These are phyloP conservation scores for Xylaria castorea DNA, from an alignment of 495 filamentous ascomycete genomes.

Conservation along the genomic window DNA sequence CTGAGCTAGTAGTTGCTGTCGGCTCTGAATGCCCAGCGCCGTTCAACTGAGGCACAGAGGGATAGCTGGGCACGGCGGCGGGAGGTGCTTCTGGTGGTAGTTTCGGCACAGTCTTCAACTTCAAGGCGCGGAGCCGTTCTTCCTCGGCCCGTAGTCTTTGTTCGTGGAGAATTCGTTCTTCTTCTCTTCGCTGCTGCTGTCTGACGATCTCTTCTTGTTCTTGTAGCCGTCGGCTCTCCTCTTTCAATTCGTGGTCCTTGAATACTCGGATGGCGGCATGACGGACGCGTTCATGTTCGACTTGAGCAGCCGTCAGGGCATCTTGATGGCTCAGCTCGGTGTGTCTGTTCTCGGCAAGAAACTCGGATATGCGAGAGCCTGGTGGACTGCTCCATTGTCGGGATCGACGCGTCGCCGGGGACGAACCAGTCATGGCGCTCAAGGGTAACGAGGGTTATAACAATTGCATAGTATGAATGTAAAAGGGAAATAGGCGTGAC, in stretches of 20 bases:
- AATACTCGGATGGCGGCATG: conserved; percentile 62
- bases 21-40: conserved; percentile 12
- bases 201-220: conserved; percentile 53
- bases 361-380: conserved; percentile 43
- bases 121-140: conserved; percentile 50
- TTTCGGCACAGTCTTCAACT: conserved; percentile 50
- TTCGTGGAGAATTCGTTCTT: conserved; percentile 58
- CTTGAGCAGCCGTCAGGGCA: conserved; percentile 67
- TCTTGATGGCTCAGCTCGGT: conserved; percentile 60
- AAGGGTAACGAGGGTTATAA: conserved; percentile 13
- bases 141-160: conserved; percentile 50
- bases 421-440: conserved; percentile 47
- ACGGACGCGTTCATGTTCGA: conserved; percentile 67
- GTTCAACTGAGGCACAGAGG: background rate
- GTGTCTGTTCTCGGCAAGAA: conserved; percentile 50
- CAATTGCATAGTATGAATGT: conserved; percentile 24
- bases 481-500: background rate
- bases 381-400: conserved; percentile 46
- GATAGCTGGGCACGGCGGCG: background rate
- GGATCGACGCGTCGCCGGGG: conserved; percentile 45
- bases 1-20: background rate
- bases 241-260: conserved; percentile 52
- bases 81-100: conserved; percentile 38
- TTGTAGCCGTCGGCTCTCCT: conserved; percentile 53
- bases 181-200: conserved; percentile 53